phyloP scores from a whole-genome alignment of 306 rosid genomes.

The Abrus precatorius region DNA sequence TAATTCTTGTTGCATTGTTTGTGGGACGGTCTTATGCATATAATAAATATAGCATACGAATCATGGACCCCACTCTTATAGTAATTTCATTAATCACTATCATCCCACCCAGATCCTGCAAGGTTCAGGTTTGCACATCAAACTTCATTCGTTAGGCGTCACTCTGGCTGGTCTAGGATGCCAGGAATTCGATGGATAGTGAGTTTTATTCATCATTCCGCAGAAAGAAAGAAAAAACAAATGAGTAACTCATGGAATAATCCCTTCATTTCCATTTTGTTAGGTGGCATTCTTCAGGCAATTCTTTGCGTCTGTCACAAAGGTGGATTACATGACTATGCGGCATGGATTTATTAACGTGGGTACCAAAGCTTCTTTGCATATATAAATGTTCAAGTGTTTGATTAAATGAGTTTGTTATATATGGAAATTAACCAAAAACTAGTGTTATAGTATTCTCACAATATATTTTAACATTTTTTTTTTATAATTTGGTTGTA shows the following conservation, averaged over 20 bases:
- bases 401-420: neutral
- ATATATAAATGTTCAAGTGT: constrained; percentile 6
- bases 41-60: neutral
- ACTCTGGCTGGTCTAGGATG: constrained; percentile 64
- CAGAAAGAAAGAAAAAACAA: neutral
- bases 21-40: neutral
- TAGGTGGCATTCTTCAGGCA: constrained; percentile 77
- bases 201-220: constrained; percentile 40
- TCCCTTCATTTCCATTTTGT: neutral
- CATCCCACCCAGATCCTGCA: constrained; percentile 62
- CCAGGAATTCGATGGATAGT: constrained; percentile 77
- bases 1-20: constrained; percentile 26
- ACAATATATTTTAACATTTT: too few relatives aligned
- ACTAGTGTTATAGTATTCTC: too few relatives aligned
- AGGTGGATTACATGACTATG: constrained; percentile 80
- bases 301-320: constrained; percentile 66
- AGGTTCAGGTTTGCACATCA: constrained; percentile 78
- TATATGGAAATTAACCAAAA: too few relatives aligned
- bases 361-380: constrained; percentile 6
- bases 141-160: constrained; percentile 75
- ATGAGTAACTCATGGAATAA: neutral
- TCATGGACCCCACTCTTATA: neutral
- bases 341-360: constrained; percentile 81
- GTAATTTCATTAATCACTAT: neutral
- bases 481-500: too few relatives aligned